phyloP scores from a whole-genome alignment of 2,329 filamentous ascomycete species.

The Calonectria henricotiae region DNA sequence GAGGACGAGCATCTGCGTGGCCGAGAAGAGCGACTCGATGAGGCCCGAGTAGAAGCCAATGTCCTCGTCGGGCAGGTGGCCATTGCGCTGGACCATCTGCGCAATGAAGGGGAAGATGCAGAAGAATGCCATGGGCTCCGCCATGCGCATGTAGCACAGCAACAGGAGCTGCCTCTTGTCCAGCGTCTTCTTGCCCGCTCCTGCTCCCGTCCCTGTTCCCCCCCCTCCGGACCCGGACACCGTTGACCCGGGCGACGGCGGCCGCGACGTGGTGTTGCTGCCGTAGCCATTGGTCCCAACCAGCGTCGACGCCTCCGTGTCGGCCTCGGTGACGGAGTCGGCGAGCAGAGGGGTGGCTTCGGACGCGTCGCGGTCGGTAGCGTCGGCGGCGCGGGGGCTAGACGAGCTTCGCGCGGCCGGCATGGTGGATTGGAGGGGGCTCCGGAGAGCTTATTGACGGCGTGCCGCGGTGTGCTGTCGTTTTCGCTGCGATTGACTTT shows the following conservation, averaged over 20 bases:
- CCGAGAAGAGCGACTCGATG: slow-evolving; percentile 82
- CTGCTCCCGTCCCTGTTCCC: slow-evolving; percentile 25
- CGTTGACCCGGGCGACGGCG: slow-evolving; percentile 3
- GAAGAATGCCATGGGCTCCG: slow-evolving; percentile 89
- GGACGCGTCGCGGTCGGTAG: slow-evolving; percentile 35
- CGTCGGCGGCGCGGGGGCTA: slow-evolving; percentile 26
- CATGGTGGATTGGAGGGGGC: slow-evolving; percentile 37
- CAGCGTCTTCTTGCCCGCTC: slow-evolving; percentile 38
- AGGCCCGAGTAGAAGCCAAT: slow-evolving; percentile 86
- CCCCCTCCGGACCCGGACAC: neutral
- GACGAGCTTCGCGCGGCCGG: slow-evolving; percentile 27
- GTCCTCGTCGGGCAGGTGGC: slow-evolving; percentile 74
- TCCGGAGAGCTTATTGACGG: slow-evolving; percentile 9
- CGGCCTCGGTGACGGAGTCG: slow-evolving; percentile 42
- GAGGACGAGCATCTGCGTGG: slow-evolving; percentile 85
- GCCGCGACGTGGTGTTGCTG: slow-evolving; percentile 31
- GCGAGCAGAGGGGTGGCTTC: slow-evolving; percentile 48
- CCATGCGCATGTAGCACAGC: slow-evolving; percentile 80
- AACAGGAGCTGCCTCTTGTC: slow-evolving; percentile 78
- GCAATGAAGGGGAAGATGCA: slow-evolving; percentile 87
- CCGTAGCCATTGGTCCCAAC: slow-evolving; percentile 44
- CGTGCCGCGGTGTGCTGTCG: too few species aligned
- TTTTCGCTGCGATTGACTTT: too few species aligned
- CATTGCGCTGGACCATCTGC: slow-evolving; percentile 81
- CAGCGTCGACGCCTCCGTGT: slow-evolving; percentile 51